Conservation (phyloP, 2,329 filamentous ascomycete genomes). For the Cladophialophora carrionii region DNA sequence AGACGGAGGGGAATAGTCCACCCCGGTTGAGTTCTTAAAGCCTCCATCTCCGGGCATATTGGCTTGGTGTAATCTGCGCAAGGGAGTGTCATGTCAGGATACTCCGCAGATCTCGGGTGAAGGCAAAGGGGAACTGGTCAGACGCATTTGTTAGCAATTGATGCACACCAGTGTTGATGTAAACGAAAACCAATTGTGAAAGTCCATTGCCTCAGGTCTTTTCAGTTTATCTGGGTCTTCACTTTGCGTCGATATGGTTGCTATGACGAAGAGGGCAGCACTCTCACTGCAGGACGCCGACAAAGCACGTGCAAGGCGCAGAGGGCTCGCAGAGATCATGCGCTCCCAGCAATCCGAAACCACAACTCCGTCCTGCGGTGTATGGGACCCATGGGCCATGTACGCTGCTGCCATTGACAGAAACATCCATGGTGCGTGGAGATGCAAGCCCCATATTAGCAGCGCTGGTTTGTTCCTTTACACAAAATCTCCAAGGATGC, state of each 20-base stretch:
- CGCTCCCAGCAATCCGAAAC: slow-evolving; percentile 23
- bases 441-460: slow-evolving; percentile 35
- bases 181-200: not conserved
- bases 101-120: not conserved
- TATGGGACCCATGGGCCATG: slow-evolving; percentile 16
- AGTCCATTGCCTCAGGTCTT: slow-evolving; percentile 31
- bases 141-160: slow-evolving; percentile 1
- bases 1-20: not conserved
- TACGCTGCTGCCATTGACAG: slow-evolving; percentile 37
- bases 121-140: not conserved
- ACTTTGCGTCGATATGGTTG: slow-evolving; percentile 29
- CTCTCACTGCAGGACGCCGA: slow-evolving; percentile 9
- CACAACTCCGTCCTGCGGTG: not conserved
- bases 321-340: slow-evolving; percentile 5
- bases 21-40: not conserved
- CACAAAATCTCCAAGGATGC: slow-evolving; percentile 27
- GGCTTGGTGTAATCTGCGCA: not conserved
- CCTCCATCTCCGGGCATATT: not conserved
- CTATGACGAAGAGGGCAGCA: not conserved
- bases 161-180: not conserved
- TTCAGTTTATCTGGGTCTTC: slow-evolving; percentile 36
- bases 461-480: slow-evolving; percentile 27
- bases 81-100: not conserved
- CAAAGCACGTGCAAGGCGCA: slow-evolving; percentile 1
- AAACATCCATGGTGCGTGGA: slow-evolving; percentile 15